These are phyloP conservation scores for Oryza rufipogon DNA, from an alignment of 176 grass and related monocot species.

Conservation along the genomic window DNA sequence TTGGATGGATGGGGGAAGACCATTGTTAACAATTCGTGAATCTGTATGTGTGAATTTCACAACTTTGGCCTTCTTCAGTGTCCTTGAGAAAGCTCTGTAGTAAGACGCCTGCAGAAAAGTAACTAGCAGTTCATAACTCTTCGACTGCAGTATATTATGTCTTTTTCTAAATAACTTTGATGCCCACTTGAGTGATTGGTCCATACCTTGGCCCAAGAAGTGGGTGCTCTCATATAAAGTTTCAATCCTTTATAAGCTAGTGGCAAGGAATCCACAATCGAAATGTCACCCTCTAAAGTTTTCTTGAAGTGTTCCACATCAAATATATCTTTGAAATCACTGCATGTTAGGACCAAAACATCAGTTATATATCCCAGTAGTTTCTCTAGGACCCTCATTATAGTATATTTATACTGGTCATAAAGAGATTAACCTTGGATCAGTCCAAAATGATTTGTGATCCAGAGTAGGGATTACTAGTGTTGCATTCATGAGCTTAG, in stretches of 20 bases:
- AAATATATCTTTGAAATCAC: slow-evolving; percentile 96
- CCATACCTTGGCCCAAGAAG: slow-evolving; percentile 86
- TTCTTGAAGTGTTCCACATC: slow-evolving; percentile 78
- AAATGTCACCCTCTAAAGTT: slow-evolving; percentile 72
- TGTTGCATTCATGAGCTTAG: slow-evolving; percentile 84
- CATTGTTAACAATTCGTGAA: slow-evolving; percentile 85
- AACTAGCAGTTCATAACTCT: background rate
- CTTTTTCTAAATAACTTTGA: slow-evolving; percentile 3
- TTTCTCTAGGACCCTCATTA: background rate
- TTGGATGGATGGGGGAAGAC: slow-evolving; percentile 82
- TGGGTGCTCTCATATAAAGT: slow-evolving; percentile 64
- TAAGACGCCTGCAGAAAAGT: slow-evolving; percentile 75
- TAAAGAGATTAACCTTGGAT: slow-evolving; percentile 57
- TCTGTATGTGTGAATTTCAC: slow-evolving; percentile 89
- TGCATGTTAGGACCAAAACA: slow-evolving; percentile 41
- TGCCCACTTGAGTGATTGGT: slow-evolving; percentile 26
- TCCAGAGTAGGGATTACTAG: slow-evolving; percentile 78
- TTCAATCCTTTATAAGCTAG: slow-evolving; percentile 54
- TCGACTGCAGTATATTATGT: slow-evolving; percentile 7
- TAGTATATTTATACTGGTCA: background rate
- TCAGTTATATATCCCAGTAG: slow-evolving; percentile 30
- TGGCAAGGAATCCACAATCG: slow-evolving; percentile 73
- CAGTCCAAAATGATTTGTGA: slow-evolving; percentile 84
- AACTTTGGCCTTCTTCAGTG: slow-evolving; percentile 77
- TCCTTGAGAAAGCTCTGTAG: slow-evolving; percentile 68